These are phyloP conservation scores for Scheffersomyces segobiensis DNA, from an alignment of 1,139 yeast genomes.

Conservation along the genomic window DNA sequence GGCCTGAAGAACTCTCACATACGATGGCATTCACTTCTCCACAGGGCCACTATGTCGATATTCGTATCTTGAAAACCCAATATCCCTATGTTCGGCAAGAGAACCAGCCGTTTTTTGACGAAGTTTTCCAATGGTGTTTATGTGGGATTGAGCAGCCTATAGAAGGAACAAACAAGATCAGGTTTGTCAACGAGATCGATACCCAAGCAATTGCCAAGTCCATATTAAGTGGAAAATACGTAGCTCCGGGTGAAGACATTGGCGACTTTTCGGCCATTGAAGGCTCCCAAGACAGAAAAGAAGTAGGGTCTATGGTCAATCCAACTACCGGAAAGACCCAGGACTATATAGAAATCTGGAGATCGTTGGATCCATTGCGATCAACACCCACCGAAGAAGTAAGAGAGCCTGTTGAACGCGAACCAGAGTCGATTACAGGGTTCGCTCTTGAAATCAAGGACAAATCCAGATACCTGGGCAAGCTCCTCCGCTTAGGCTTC, in stretches of 20 bases:
- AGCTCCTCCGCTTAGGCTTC: slow-evolving; percentile 49
- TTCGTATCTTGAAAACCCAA: slow-evolving; percentile 25
- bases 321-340: slow-evolving; percentile 44
- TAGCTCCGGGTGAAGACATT: slow-evolving; percentile 34
- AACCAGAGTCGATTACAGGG: slow-evolving; percentile 6
- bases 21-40: slow-evolving; percentile 56
- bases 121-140: slow-evolving; percentile 40
- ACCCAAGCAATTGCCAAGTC: slow-evolving; percentile 33
- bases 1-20: slow-evolving; percentile 45
- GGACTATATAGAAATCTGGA: slow-evolving; percentile 59
- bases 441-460: slow-evolving; percentile 16
- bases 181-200: slow-evolving; percentile 47
- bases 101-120: slow-evolving; percentile 17
- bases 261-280: slow-evolving; percentile 45
- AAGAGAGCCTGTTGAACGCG: slow-evolving; percentile 18
- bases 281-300: slow-evolving; percentile 47
- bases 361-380: slow-evolving; percentile 45
- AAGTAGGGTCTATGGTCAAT: slow-evolving; percentile 55
- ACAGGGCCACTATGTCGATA: slow-evolving; percentile 45
- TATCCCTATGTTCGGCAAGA: slow-evolving; percentile 21
- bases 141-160: slow-evolving; percentile 38
- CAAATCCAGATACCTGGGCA: slow-evolving; percentile 33
- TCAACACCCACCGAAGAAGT: slow-evolving; percentile 32
- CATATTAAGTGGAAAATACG: slow-evolving; percentile 20
- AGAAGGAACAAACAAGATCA: slow-evolving; percentile 27